These are phyloP conservation scores for Boletus tomentosulus DNA, from an alignment of 768 basidiomycete genomes.

Conservation along the genomic window DNA sequence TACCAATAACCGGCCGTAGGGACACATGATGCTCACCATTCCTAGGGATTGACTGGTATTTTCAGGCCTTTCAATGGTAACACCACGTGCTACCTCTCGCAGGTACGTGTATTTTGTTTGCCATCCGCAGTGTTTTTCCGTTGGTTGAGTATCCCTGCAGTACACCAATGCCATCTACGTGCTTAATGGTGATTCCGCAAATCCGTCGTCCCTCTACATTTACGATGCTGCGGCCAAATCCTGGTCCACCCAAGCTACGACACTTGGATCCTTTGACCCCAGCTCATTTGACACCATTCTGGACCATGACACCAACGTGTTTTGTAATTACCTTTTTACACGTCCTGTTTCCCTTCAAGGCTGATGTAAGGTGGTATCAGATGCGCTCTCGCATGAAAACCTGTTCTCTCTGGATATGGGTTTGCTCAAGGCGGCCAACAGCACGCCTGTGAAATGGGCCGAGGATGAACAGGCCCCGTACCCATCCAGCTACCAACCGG, in stretches of 20 bases:
- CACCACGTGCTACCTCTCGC: slow-evolving; percentile 70
- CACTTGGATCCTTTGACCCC: slow-evolving; percentile 54
- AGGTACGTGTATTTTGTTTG: slow-evolving; percentile 37
- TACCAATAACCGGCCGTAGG: slow-evolving; percentile 73
- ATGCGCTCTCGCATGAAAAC: slow-evolving; percentile 62
- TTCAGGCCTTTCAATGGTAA: slow-evolving; percentile 64
- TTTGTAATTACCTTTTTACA: slow-evolving; percentile 46
- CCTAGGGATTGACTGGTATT: background rate
- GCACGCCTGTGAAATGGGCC: slow-evolving; percentile 57
- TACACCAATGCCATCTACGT: slow-evolving; percentile 86
- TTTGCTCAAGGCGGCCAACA: slow-evolving; percentile 55
- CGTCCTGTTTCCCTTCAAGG: background rate
- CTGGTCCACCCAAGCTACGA: slow-evolving; percentile 74
- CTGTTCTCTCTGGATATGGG: slow-evolving; percentile 72
- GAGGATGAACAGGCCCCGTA: slow-evolving; percentile 57
- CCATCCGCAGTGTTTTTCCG: background rate
- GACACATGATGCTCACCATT: slow-evolving; percentile 1
- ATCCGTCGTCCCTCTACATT: slow-evolving; percentile 70
- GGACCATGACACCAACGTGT: slow-evolving; percentile 92
- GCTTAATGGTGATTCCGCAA: slow-evolving; percentile 68
- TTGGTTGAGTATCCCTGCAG: slow-evolving; percentile 34
- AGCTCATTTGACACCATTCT: slow-evolving; percentile 67
- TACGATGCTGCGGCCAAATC: slow-evolving; percentile 68
- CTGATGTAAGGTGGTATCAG: slow-evolving; percentile 32
- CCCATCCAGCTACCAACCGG: slow-evolving; percentile 57